These are phyloP conservation scores for Pyrrhoderma noxium DNA, from an alignment of 1,284 basidiomycete species.

Conservation along the genomic window DNA sequence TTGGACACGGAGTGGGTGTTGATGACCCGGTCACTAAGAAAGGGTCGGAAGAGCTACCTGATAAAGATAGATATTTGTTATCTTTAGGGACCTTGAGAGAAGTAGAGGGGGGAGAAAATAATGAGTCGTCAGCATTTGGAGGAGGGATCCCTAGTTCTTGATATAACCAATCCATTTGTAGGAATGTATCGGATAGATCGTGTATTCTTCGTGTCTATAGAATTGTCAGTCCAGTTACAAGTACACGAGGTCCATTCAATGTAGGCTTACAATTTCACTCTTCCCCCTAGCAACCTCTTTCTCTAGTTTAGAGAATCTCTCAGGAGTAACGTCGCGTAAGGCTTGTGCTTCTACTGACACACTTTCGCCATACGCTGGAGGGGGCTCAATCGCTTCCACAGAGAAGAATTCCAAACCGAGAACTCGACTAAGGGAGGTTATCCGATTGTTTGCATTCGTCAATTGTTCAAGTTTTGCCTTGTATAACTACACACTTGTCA, in stretches of 20 bases:
- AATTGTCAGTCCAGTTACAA: conserved; percentile 14
- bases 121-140: conserved; percentile 41
- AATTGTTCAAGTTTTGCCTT: conserved; percentile 75
- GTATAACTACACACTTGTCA: conserved; percentile 44
- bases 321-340: conserved; percentile 65
- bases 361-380: conserved; percentile 34
- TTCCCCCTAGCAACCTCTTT: conserved; percentile 76
- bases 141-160: conserved; percentile 66
- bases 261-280: conserved; percentile 60
- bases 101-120: conserved; percentile 26
- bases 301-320: conserved; percentile 69
- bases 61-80: conserved; percentile 27
- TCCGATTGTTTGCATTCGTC: conserved; percentile 53
- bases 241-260: neutral
- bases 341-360: conserved; percentile 33
- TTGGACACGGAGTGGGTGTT: conserved; percentile 14
- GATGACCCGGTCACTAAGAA: conserved; percentile 14
- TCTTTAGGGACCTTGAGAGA: conserved; percentile 31
- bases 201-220: conserved; percentile 57
- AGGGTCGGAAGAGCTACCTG: conserved; percentile 29
- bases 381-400: conserved; percentile 47
- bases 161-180: conserved; percentile 75
- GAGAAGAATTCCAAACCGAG: conserved; percentile 57
- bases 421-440: conserved; percentile 49
- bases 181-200: conserved; percentile 53